A percentile compares a stretch with the other conserved stretches of the same genome.
These are phyloP conservation scores for Ogataea neopini DNA, from an alignment of 805 yeast genomes.

Conservation along the genomic window DNA sequence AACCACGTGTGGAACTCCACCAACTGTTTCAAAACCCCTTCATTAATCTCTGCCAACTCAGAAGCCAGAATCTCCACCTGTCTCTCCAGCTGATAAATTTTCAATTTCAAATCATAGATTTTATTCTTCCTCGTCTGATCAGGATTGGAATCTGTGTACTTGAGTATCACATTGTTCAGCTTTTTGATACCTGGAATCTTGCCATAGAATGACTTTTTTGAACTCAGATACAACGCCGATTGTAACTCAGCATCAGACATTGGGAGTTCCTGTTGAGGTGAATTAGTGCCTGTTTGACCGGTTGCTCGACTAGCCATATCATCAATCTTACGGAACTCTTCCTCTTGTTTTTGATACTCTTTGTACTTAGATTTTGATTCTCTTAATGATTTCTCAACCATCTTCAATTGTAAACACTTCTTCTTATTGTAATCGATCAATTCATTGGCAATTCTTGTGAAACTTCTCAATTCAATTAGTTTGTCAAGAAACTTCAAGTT, in stretches of 20 bases:
- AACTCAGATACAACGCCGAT: slow-evolving; percentile 31
- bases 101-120: slow-evolving; percentile 31
- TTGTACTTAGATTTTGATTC: slow-evolving; percentile 28
- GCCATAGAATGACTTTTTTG: slow-evolving; percentile 31
- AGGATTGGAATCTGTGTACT: slow-evolving; percentile 38
- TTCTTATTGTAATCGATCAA: slow-evolving; percentile 36
- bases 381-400: slow-evolving; percentile 30
- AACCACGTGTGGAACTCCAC: slow-evolving; percentile 36
- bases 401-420: slow-evolving; percentile 34
- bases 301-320: slow-evolving; percentile 29
- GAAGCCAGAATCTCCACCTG: slow-evolving; percentile 29
- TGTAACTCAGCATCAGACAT: slow-evolving; percentile 36
- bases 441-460: slow-evolving; percentile 32
- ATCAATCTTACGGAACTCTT: slow-evolving; percentile 34
- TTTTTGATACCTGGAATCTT: slow-evolving; percentile 39
- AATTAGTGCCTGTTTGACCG: slow-evolving; percentile 15
- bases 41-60: slow-evolving; percentile 31
- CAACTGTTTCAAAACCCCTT: slow-evolving; percentile 27
- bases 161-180: slow-evolving; percentile 35
- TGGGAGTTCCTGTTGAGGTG: slow-evolving; percentile 27
- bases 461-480: slow-evolving; percentile 36
- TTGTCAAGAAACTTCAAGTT: slow-evolving; percentile 36
- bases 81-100: slow-evolving; percentile 33
- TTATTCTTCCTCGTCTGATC: slow-evolving; percentile 37
- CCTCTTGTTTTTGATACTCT: slow-evolving; percentile 33